Conservation (phyloP, 345 rosid genomes). For the Eucalyptus globulus region DNA sequence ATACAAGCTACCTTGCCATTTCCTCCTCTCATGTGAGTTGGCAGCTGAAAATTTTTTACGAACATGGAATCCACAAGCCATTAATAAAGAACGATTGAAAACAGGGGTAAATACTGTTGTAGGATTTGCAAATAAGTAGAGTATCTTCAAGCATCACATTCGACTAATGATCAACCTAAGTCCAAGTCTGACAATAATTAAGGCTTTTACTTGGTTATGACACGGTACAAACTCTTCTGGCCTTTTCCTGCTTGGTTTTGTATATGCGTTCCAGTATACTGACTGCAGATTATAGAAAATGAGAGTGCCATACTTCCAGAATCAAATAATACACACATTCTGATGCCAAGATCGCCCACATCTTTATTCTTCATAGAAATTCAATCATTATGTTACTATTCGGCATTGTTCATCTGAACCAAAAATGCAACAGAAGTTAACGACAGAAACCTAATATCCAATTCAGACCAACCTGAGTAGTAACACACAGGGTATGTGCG, state of each 20-base stretch:
- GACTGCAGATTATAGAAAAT: neutral
- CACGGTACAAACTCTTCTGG: neutral
- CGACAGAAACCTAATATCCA: neutral
- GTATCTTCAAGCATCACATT: neutral
- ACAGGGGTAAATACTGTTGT: neutral
- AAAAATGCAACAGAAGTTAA: neutral
- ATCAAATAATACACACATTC: neutral
- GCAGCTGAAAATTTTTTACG: neutral
- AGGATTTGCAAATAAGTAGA: neutral
- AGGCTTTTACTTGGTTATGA: neutral
- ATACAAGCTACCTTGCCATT: neutral
- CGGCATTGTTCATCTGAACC: neutral
- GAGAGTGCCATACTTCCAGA: neutral
- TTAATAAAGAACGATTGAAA: neutral
- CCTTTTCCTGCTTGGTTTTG: neutral
- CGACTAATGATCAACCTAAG: neutral
- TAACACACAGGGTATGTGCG: conserved; percentile 84
- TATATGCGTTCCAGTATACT: neutral
- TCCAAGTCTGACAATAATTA: neutral
- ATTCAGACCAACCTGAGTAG: conserved; percentile 64
- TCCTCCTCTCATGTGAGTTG: neutral
- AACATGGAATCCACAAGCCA: neutral
- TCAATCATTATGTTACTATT: neutral
- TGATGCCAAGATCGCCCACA: neutral
- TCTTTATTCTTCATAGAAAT: neutral